Evolutionary conservation across 1,284 basidiomycete species (phyloP).

Genomic region (Vanrija pseudolonga): DNA sequence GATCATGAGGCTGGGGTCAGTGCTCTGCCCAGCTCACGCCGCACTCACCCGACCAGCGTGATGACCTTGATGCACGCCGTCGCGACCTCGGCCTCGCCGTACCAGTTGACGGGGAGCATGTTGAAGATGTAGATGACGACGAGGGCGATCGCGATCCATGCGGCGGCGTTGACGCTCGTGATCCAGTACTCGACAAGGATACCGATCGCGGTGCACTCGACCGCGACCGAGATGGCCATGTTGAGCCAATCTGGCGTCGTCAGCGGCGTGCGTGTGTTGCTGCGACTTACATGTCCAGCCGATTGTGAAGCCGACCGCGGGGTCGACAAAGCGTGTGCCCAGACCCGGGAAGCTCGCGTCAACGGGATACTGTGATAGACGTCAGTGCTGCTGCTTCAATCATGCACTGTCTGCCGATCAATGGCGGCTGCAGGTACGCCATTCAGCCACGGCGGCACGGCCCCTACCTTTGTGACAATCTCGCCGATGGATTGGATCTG

Average conservation of each 20-base stretch:
- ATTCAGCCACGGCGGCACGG: too few species aligned
- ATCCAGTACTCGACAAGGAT: conserved; percentile 71
- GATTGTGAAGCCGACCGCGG: conserved; percentile 73
- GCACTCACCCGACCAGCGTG: conserved; percentile 54
- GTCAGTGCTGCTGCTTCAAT: neutral
- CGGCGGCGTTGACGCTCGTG: conserved; percentile 59
- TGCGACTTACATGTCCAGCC: conserved; percentile 63
- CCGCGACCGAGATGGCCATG: conserved; percentile 64
- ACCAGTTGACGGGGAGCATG: conserved; percentile 14
- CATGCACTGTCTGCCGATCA: too few species aligned
- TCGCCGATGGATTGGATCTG: conserved; percentile 14
- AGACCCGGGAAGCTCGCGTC: conserved; percentile 10
- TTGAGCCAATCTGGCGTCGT: conserved; percentile 60
- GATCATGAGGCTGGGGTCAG: conserved; percentile 50
- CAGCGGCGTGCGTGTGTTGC: too few species aligned
- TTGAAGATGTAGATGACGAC: conserved; percentile 58
- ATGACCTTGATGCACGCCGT: conserved; percentile 70
- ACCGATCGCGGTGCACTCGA: conserved; percentile 70
- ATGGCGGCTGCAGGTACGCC: too few species aligned
- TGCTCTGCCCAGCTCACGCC: neutral
- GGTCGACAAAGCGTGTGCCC: conserved; percentile 49
- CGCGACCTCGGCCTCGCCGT: conserved; percentile 47
- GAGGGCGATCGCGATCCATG: conserved; percentile 68
- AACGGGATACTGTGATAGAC: conserved; percentile 8
- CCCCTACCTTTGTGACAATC: conserved; percentile 7